Percentiles rank a stretch among this genome's conserved stretches.
Conservation (phyloP, 441 rosid species). For the Croton setiger region DNA sequence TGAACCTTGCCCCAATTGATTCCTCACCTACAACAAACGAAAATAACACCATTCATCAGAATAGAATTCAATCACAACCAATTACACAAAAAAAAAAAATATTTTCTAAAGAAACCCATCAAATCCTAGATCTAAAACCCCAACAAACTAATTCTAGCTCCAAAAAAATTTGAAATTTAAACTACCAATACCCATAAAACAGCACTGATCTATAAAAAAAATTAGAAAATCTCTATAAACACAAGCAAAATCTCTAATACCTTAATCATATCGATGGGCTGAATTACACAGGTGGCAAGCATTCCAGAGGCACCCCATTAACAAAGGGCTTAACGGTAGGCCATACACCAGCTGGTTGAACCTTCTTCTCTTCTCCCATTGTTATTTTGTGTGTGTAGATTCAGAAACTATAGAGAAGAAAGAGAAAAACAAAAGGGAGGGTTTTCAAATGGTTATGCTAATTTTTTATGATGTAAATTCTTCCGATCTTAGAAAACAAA, state of each 20-base stretch:
- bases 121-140: constrained; percentile 38
- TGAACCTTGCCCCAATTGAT: constrained; percentile 98
- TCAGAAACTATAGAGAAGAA: too few species aligned
- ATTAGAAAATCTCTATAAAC: not conserved
- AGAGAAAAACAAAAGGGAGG: too few species aligned
- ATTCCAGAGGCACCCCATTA: constrained; percentile 98
- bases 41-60: constrained; percentile 17
- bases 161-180: constrained; percentile 13
- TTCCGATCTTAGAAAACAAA: too few species aligned
- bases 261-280: constrained; percentile 98
- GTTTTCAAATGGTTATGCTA: too few species aligned
- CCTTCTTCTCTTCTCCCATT: constrained; percentile 80
- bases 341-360: constrained; percentile 65
- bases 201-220: constrained; percentile 9
- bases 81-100: constrained; percentile 7
- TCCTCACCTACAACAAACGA: constrained; percentile 70
- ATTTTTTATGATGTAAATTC: too few species aligned
- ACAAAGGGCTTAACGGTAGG: constrained; percentile 79
- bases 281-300: constrained; percentile 99
- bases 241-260: constrained; percentile 25
- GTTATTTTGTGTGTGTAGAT: constrained; percentile 34
- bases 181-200: not conserved
- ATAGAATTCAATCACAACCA: constrained; percentile 14
- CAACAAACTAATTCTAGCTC: constrained; percentile 1
- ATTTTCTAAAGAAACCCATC: constrained; percentile 2